These are phyloP conservation scores for Neofusicoccum laricinum DNA, from an alignment of 2,329 filamentous ascomycete species.

Conservation along the genomic window DNA sequence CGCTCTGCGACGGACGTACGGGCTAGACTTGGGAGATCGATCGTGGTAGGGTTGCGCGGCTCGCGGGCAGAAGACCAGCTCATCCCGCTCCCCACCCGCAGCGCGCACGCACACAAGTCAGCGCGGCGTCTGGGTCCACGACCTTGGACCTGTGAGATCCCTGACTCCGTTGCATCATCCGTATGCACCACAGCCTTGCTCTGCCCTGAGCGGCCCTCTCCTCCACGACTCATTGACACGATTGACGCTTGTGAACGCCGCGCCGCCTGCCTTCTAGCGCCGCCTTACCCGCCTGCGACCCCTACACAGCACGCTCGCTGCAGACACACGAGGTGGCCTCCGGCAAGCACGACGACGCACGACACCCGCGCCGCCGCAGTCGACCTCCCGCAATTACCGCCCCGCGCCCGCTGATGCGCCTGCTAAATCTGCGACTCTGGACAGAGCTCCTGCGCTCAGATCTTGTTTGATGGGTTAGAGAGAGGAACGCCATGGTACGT, in stretches of 20 bases:
- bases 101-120: too few species aligned
- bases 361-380: neutral
- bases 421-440: neutral
- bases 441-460: neutral
- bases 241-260: neutral
- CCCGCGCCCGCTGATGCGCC: conserved; percentile 2
- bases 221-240: neutral
- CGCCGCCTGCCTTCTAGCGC: neutral
- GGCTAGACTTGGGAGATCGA: neutral
- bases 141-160: neutral
- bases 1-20: neutral
- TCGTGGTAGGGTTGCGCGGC: conserved; percentile 1
- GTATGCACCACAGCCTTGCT: conserved; percentile 7
- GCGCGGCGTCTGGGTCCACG: neutral
- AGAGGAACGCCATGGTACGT: neutral
- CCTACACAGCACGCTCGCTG: neutral
- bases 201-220: conserved; percentile 4
- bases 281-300: neutral
- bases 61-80: conserved; percentile 5
- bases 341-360: neutral
- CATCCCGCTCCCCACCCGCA: conserved; percentile 6
- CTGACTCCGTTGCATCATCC: conserved; percentile 9
- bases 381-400: neutral
- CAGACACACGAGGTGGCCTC: neutral
- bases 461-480: conserved; percentile 1